phyloP scores from a whole-genome alignment of 2,329 filamentous ascomycete species.

The Thelonectria blattea region DNA sequence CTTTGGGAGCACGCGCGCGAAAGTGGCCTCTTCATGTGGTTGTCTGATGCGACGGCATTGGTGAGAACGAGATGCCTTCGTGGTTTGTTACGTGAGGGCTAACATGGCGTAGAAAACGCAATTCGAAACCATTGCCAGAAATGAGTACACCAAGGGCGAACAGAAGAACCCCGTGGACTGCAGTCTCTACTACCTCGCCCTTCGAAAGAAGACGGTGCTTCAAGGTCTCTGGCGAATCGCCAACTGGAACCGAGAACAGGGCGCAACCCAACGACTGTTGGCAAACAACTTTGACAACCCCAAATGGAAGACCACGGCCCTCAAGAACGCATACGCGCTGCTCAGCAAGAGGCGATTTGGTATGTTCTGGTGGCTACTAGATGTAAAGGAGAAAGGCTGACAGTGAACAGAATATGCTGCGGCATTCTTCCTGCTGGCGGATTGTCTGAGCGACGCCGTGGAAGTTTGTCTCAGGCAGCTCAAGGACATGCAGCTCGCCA shows the following conservation, averaged over 20 bases:
- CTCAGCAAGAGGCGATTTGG: constrained; percentile 89
- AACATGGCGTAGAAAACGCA: constrained; percentile 56
- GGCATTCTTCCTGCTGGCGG: constrained; percentile 92
- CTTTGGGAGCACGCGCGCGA: constrained; percentile 86
- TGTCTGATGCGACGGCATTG: constrained; percentile 76
- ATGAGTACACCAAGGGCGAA: constrained; percentile 89
- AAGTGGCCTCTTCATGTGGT: constrained; percentile 94
- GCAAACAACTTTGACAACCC: constrained; percentile 89
- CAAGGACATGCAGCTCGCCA: constrained; percentile 86
- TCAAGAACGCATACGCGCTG: constrained; percentile 96
- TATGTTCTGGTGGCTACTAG: constrained; percentile 47
- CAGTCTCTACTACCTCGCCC: constrained; percentile 86
- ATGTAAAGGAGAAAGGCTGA: constrained; percentile 27
- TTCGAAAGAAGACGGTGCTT: constrained; percentile 88
- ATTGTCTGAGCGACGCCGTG: constrained; percentile 82
- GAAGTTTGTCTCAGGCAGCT: constrained; percentile 87
- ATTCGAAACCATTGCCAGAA: constrained; percentile 89
- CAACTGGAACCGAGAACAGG: constrained; percentile 85
- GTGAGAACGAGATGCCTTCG: constrained; percentile 55
- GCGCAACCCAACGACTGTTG: constrained; percentile 77
- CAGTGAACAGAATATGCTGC: constrained; percentile 82
- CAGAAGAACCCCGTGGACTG: constrained; percentile 91
- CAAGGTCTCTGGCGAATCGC: constrained; percentile 96
- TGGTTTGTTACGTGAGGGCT: constrained; percentile 3
- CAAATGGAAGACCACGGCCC: constrained; percentile 85